Evolutionary conservation across 2,329 filamentous ascomycete species (phyloP), one percentile per base, ranked within the genome.

Genomic region (Knufia fluminis): DNA sequence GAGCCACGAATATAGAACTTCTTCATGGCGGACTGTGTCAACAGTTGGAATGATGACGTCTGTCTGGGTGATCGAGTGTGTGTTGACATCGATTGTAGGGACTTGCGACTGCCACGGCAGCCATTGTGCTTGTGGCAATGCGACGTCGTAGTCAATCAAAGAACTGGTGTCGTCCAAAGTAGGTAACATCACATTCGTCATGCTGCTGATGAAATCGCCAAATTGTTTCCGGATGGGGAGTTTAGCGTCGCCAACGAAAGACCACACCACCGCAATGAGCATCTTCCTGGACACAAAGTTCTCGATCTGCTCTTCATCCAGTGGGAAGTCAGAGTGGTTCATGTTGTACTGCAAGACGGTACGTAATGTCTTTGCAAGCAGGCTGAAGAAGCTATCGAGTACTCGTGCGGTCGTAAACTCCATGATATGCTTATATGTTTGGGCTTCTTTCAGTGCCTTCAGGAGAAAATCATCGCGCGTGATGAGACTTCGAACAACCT

Each of bases 1-100:
- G 39, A 99, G 80, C 92, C 92, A 98, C 2, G 94, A 98, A 72
- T 98, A 98, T 14, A 99, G 76, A n/a, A 99, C 87, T 68, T 97
- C 92, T 67, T 99, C 92, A 60, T 99, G 92, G 24, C 92, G 87
- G 39, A 98, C 85, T 23, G 94, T 99, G 65, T 99, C 92, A 44
- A 98, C 74, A 0, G 92, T 99, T 1, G 92, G 94, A 62, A 99
- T 98, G 54, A 99, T 92, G 35, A 97, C 87, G 66, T 99, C 94
- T 1, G 94, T 98, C 66, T 98, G 90, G 0, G 87, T 96, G 62
- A 98, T 85, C 3, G 91, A 96, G 66, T 99, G 94, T 0, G 94
- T 98, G 65, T 98, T 97, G 67, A 98, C 86, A 66, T 99, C 94
- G 50, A 98, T 85, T 9, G 79, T 84, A 14, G 92, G 92, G 12